Evolutionary conservation across 2,329 filamentous ascomycete genomes (phyloP).

Genomic region (Colletotrichum tanaceti): DNA sequence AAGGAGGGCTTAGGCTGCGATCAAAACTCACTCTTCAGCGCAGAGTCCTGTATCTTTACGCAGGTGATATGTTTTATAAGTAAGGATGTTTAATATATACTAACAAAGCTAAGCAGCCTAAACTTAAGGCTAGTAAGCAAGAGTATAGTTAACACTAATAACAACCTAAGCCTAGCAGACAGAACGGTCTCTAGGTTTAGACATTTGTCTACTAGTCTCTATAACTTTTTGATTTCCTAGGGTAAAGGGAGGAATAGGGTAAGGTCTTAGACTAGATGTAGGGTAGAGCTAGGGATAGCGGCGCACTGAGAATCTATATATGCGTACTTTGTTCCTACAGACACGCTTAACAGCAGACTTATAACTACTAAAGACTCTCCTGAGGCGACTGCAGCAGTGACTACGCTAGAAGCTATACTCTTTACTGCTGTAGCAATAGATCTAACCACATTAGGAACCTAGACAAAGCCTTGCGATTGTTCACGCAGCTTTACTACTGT

Average conservation of each 20-base stretch:
- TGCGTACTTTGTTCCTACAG: slow-evolving; percentile 10
- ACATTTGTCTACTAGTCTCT: slow-evolving; percentile 11
- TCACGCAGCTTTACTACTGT: slow-evolving; percentile 1
- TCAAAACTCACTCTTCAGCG: too few species aligned
- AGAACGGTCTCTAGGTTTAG: slow-evolving; percentile 15
- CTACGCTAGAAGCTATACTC: not conserved
- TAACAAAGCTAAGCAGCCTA: slow-evolving; percentile 17
- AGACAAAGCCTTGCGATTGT: not conserved
- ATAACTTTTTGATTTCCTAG: not conserved
- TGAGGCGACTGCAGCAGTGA: slow-evolving; percentile 9
- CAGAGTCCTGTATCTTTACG: too few species aligned
- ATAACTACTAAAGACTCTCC: slow-evolving; percentile 8
- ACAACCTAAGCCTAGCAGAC: not conserved
- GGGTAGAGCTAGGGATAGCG: not conserved
- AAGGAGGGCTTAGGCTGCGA: too few species aligned
- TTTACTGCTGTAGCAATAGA: slow-evolving; percentile 2
- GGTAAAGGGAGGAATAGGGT: slow-evolving; percentile 2
- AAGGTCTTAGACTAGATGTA: not conserved
- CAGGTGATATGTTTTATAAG: too few species aligned
- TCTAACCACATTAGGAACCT: slow-evolving; percentile 1
- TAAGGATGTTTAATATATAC: too few species aligned
- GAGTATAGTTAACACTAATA: not conserved
- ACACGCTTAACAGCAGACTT: slow-evolving; percentile 10
- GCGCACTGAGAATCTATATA: slow-evolving; percentile 4
- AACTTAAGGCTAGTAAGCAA: slow-evolving; percentile 13